Evolutionary conservation across 495 filamentous ascomycete species (phyloP).

Genomic region (Chaetomium fimeti): DNA sequence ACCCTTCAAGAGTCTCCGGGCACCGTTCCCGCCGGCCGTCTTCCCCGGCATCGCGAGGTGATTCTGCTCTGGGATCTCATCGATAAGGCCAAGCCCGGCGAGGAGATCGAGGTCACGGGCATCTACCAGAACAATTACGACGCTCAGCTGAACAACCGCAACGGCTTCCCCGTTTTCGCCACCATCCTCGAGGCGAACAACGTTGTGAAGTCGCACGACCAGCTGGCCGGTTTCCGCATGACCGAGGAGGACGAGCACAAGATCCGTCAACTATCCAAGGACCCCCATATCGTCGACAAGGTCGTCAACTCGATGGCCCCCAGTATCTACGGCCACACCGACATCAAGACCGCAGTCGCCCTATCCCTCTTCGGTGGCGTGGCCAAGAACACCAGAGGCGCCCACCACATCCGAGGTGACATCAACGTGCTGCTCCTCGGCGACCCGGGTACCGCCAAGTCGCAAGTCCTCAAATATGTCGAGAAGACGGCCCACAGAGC

Average conservation of each 20-base stretch:
- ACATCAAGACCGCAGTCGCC: slow-evolving; percentile 97
- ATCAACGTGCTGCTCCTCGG: slow-evolving; percentile 98
- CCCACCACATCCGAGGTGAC: slow-evolving; percentile 89
- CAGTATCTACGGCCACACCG: slow-evolving; percentile 93
- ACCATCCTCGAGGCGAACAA: slow-evolving; percentile 98
- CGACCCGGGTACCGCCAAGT: slow-evolving; percentile 98
- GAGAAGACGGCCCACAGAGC: slow-evolving; percentile 97
- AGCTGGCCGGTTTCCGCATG: slow-evolving; percentile 93
- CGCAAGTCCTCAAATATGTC: slow-evolving; percentile 95
- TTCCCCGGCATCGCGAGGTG: slow-evolving; percentile 92
- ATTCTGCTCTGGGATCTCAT: slow-evolving; percentile 97
- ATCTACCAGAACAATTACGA: slow-evolving; percentile 99
- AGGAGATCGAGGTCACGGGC: slow-evolving; percentile 95
- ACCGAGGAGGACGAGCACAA: slow-evolving; percentile 93
- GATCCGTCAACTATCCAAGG: slow-evolving; percentile 81
- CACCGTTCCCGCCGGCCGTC: slow-evolving; percentile 92
- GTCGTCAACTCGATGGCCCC: slow-evolving; percentile 93
- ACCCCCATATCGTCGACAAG: slow-evolving; percentile 92
- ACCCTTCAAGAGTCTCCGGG: slow-evolving; percentile 97
- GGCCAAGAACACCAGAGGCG: slow-evolving; percentile 81
- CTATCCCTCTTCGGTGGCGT: slow-evolving; percentile 95
- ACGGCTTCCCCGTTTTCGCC: slow-evolving; percentile 98
- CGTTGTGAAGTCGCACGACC: slow-evolving; percentile 93
- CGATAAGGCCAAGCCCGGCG: slow-evolving; percentile 93
- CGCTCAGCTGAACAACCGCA: slow-evolving; percentile 96